Base-by-base conservation (phyloP, 305 asterid species). In the Nicotiana rustica region DNA sequence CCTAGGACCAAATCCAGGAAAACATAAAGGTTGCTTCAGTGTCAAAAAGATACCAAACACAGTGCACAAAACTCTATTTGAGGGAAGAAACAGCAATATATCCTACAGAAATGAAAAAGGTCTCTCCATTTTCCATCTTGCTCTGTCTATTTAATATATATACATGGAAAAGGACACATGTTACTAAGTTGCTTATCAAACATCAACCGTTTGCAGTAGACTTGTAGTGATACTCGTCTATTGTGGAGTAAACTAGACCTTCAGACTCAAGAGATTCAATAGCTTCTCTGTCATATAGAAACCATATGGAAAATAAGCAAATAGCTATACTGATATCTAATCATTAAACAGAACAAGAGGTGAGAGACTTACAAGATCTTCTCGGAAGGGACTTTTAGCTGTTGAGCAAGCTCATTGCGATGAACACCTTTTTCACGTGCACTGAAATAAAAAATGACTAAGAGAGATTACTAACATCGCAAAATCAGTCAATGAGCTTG, bases 221-320 rank as follows among this genome's bases (percentile, higher is more conserved):
- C 89, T 89, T 94, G 89, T 67, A 94, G 92, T 93, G 95, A 84
- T 4, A 64, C 8, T 94, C 97, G 61, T 94, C 96, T 17, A 91
- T 82, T 6, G 97, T 90, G n/a, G 97, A 84, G 83, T 92, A 93
- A 83, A 88, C 83, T 3, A 88, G 87, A 79, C 97, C 96, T 83
- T 95, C 98, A 1, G 86, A 19, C 81, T 89, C 97, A 82, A 95
- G 90, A 10, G 83, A 29, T 66, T 90, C 92, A 7, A 93, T 86
- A 56, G 93, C 93, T 84, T 85, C 90, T 79, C 97, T 94, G 97
- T 80, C 59, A 14, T 73, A 14, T 25, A 73, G 25, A 25, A 73
- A 49, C 44, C 57, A 14, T 73, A 73, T 6, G 79, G 25, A 81
- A 85, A 84, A 83, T 31, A 35, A 82, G 66, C 33, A 60, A 25